These are phyloP conservation scores for Pittosporum tobira DNA, from an alignment of 129 eudicot genomes.

Conservation along the genomic window DNA sequence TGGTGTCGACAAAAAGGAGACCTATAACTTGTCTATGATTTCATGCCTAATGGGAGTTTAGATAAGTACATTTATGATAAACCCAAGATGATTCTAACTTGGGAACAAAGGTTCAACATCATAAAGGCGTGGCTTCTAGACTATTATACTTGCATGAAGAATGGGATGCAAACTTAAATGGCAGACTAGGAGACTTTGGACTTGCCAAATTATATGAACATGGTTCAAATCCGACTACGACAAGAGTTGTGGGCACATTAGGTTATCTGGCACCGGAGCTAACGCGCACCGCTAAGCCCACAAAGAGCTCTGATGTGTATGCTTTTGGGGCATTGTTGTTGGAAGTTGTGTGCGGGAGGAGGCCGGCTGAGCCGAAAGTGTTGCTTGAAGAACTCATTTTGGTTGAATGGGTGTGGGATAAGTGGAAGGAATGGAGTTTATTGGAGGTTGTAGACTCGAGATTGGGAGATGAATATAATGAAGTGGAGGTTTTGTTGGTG, in stretches of 20 bases:
- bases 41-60: conserved; percentile 77
- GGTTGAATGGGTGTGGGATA: conserved; percentile 77
- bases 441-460: conserved; percentile 53
- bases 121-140: conserved; percentile 64
- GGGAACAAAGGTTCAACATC: conserved; percentile 67
- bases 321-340: conserved; percentile 69
- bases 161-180: conserved; percentile 61
- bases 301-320: conserved; percentile 60
- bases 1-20: conserved; percentile 62
- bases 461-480: conserved; percentile 42
- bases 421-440: conserved; percentile 39
- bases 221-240: conserved; percentile 52
- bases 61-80: conserved; percentile 57
- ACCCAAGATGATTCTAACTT: conserved; percentile 30
- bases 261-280: conserved; percentile 81
- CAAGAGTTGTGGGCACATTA: conserved; percentile 63
- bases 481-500: conserved; percentile 34
- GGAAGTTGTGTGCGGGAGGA: conserved; percentile 68
- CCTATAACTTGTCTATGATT: conserved; percentile 63
- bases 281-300: conserved; percentile 66
- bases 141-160: conserved; percentile 70
- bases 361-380: conserved; percentile 64
- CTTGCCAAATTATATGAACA: conserved; percentile 63
- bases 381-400: conserved; percentile 55
- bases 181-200: conserved; percentile 65